Percentiles rank a stretch among this genome's conserved stretches.
Conservation (phyloP, 1,284 basidiomycete genomes). For the Ustilago shanxiensis region DNA sequence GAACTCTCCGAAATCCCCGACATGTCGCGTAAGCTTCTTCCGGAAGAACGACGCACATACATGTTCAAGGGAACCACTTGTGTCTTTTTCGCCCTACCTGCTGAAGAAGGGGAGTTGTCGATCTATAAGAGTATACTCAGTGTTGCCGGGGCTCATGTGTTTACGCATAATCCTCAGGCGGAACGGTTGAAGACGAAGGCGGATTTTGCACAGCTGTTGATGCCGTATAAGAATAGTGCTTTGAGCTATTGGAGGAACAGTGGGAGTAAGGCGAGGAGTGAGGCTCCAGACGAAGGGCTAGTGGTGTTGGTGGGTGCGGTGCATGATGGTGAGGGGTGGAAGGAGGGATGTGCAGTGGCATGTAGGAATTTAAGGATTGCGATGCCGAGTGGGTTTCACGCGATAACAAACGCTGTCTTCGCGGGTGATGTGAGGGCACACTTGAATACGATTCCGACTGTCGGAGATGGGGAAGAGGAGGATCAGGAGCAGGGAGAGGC, state of each 20-base stretch:
- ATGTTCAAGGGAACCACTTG: slow-evolving; percentile 56
- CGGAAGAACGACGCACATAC: slow-evolving; percentile 32
- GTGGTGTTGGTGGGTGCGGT: slow-evolving; percentile 36
- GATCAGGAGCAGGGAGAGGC: background rate
- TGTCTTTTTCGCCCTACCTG: slow-evolving; percentile 41
- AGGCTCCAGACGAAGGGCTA: slow-evolving; percentile 54
- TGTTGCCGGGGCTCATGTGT: slow-evolving; percentile 38
- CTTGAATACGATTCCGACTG: slow-evolving; percentile 34
- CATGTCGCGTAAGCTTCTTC: slow-evolving; percentile 22
- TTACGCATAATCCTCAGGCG: slow-evolving; percentile 30
- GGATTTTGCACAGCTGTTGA: slow-evolving; percentile 49
- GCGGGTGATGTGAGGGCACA: slow-evolving; percentile 36
- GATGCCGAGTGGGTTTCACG: slow-evolving; percentile 48
- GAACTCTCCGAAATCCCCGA: slow-evolving; percentile 44
- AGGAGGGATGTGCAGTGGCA: slow-evolving; percentile 35
- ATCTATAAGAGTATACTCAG: slow-evolving; percentile 44
- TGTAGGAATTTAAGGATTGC: slow-evolving; percentile 47
- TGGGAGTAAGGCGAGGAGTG: slow-evolving; percentile 29
- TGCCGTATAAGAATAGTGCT: slow-evolving; percentile 50
- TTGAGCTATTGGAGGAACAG: slow-evolving; percentile 48
- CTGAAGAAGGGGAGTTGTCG: slow-evolving; percentile 37
- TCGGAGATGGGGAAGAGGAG: slow-evolving; percentile 11
- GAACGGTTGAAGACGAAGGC: slow-evolving; percentile 40
- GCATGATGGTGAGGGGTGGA: slow-evolving; percentile 34
- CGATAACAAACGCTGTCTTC: slow-evolving; percentile 41